Conservation (phyloP, 106 monocot genomes). For the Apostasia ramifera region DNA sequence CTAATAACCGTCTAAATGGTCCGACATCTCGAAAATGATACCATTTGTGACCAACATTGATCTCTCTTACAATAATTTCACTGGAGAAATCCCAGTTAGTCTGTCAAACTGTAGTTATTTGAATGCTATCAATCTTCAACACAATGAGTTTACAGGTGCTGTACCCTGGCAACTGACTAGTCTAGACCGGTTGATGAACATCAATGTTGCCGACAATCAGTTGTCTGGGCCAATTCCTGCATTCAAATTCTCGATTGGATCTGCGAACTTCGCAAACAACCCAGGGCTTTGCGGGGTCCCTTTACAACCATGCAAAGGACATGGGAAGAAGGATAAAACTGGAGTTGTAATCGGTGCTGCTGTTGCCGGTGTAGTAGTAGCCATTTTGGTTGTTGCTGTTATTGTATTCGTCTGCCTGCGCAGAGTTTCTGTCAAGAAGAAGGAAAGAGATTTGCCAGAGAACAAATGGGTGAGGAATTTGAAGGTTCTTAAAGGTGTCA, state of each 20-base stretch:
- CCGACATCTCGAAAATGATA: conserved; percentile 46
- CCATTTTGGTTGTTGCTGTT: conserved; percentile 34
- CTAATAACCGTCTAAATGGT: conserved; percentile 45
- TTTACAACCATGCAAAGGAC: conserved; percentile 20
- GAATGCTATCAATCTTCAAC: conserved; percentile 59
- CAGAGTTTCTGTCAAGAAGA: conserved; percentile 45
- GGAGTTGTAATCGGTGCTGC: conserved; percentile 55
- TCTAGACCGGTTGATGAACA: conserved; percentile 38
- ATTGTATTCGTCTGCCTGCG: conserved; percentile 45
- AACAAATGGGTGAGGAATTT: conserved; percentile 62
- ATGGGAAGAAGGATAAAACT: conserved; percentile 23
- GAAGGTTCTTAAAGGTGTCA: conserved; percentile 43
- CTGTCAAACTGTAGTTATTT: conserved; percentile 53
- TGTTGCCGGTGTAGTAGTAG: conserved; percentile 38
- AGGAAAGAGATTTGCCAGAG: conserved; percentile 35
- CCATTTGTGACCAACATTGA: conserved; percentile 64
- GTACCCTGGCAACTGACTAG: conserved; percentile 47
- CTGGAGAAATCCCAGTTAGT: conserved; percentile 51
- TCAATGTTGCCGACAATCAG: conserved; percentile 66
- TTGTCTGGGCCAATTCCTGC: conserved; percentile 51
- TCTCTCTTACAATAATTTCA: conserved; percentile 72
- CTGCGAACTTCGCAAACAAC: conserved; percentile 39
- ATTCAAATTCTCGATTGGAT: background rate
- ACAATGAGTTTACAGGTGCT: conserved; percentile 46
- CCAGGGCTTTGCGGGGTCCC: conserved; percentile 61